Percentiles rank a stretch among this genome's conserved stretches.
Evolutionary conservation across 2,329 filamentous ascomycete genomes (phyloP).

Genomic region (Monilinia fructicola): DNA sequence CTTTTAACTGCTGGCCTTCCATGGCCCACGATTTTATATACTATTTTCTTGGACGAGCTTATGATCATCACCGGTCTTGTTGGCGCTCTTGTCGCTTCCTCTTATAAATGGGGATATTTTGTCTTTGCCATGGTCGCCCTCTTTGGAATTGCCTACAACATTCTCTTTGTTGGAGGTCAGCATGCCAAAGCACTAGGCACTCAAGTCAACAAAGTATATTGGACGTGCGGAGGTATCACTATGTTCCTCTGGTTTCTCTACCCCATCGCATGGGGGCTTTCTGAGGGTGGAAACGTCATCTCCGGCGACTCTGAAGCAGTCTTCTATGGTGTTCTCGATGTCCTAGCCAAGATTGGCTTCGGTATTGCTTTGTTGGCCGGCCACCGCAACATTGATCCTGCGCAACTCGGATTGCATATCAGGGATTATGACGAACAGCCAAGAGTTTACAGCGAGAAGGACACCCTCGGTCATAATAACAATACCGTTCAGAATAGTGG

Average conservation of each 20-base stretch:
- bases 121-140: constrained; percentile 55
- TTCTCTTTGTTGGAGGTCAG: constrained; percentile 55
- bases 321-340: constrained; percentile 66
- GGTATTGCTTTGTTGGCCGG: constrained; percentile 58
- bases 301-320: constrained; percentile 64
- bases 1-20: constrained; percentile 64
- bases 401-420: constrained; percentile 13
- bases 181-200: constrained; percentile 56
- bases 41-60: constrained; percentile 61
- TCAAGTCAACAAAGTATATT: constrained; percentile 54
- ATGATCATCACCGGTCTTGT: constrained; percentile 68
- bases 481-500: neutral
- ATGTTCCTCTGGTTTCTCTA: constrained; percentile 63
- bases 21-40: constrained; percentile 62
- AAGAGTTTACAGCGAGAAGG: neutral
- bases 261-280: constrained; percentile 62
- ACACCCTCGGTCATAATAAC: neutral
- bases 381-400: constrained; percentile 58
- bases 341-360: constrained; percentile 64
- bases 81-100: constrained; percentile 60
- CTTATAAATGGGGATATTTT: constrained; percentile 70
- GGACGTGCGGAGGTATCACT: constrained; percentile 58
- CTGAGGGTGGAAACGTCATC: constrained; percentile 65
- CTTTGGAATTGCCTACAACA: constrained; percentile 59
- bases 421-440: constrained; percentile 15